Percentiles rank a stretch among this genome's conserved stretches.
Conservation (phyloP, 2,329 filamentous ascomycete genomes). For the Cladosporium sp. region DNA sequence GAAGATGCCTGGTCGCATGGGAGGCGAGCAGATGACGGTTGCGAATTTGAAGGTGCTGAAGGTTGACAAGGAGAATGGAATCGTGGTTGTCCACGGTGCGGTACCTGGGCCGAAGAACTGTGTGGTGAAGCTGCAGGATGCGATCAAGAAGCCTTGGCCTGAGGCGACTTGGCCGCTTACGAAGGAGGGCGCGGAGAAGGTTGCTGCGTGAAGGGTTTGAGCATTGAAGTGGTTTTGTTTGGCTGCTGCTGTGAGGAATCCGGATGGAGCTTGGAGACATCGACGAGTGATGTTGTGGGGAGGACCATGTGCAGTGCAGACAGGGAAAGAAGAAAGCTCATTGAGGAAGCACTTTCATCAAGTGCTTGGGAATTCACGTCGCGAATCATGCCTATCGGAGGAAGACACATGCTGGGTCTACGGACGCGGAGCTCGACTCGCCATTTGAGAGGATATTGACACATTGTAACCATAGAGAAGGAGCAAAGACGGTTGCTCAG, state of each 20-base stretch:
- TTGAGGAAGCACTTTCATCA: background rate
- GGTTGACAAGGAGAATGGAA: slow-evolving; percentile 80
- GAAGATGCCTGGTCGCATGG: slow-evolving; percentile 97
- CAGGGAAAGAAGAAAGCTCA: background rate
- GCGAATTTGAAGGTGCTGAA: slow-evolving; percentile 88
- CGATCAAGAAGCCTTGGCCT: slow-evolving; percentile 80
- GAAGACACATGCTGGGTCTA: background rate
- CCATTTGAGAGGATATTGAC: background rate
- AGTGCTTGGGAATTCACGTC: background rate
- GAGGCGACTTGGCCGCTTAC: slow-evolving; percentile 26
- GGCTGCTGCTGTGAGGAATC: background rate
- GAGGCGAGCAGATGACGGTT: slow-evolving; percentile 78
- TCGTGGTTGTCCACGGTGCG: slow-evolving; percentile 82
- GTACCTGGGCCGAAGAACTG: slow-evolving; percentile 86
- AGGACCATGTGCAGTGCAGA: background rate
- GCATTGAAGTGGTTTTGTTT: background rate
- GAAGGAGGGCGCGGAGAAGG: slow-evolving; percentile 6
- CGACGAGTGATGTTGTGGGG: background rate
- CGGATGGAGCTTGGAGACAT: background rate
- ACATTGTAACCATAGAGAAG: slow-evolving; percentile 3
- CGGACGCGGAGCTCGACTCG: background rate
- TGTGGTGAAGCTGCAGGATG: slow-evolving; percentile 80
- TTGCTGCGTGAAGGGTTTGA: background rate
- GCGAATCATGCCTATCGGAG: background rate
- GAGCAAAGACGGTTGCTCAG: background rate